These are phyloP conservation scores for Boletus rubroflammeus DNA, from an alignment of 768 basidiomycete genomes.

Conservation along the genomic window DNA sequence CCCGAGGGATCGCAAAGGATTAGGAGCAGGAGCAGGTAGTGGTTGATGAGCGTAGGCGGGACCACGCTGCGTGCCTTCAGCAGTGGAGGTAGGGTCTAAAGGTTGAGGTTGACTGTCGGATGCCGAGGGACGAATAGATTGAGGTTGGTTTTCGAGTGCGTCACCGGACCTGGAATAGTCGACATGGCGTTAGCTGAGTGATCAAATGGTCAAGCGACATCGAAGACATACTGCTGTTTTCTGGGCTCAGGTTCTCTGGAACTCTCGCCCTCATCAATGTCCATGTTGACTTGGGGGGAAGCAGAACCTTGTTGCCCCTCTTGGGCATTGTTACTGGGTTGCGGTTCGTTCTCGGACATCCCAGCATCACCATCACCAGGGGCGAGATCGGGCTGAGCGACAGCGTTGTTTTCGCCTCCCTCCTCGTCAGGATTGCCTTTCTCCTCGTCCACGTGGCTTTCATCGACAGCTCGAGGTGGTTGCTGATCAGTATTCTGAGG, in stretches of 20 bases:
- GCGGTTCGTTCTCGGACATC: slow-evolving; percentile 15
- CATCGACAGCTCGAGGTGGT: slow-evolving; percentile 16
- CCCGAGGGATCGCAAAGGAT: slow-evolving; percentile 76
- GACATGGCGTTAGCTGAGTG: background rate
- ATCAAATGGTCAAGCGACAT: background rate
- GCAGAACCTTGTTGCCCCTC: slow-evolving; percentile 21
- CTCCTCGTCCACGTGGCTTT: slow-evolving; percentile 17
- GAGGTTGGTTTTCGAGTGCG: slow-evolving; percentile 7
- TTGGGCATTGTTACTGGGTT: slow-evolving; percentile 16
- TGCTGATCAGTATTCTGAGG: slow-evolving; percentile 22
- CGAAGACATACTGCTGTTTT: slow-evolving; percentile 16
- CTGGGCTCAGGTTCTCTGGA: slow-evolving; percentile 20
- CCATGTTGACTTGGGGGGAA: slow-evolving; percentile 13
- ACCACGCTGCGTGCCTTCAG: slow-evolving; percentile 46
- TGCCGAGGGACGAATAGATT: background rate
- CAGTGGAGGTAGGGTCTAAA: slow-evolving; percentile 32
- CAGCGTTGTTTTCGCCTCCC: slow-evolving; percentile 23
- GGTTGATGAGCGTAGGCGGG: slow-evolving; percentile 39
- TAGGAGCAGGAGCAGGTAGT: slow-evolving; percentile 33
- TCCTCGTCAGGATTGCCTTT: slow-evolving; percentile 31
- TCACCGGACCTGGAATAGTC: slow-evolving; percentile 11
- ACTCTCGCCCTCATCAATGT: slow-evolving; percentile 18
- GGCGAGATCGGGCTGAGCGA: slow-evolving; percentile 37
- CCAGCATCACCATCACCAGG: slow-evolving; percentile 25
- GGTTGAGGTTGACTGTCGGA: slow-evolving; percentile 8